Evolutionary conservation across 2,329 filamentous ascomycete genomes (phyloP), one percentile per base, ranked within the genome.

Genomic region (Hypoxylon sp.): DNA sequence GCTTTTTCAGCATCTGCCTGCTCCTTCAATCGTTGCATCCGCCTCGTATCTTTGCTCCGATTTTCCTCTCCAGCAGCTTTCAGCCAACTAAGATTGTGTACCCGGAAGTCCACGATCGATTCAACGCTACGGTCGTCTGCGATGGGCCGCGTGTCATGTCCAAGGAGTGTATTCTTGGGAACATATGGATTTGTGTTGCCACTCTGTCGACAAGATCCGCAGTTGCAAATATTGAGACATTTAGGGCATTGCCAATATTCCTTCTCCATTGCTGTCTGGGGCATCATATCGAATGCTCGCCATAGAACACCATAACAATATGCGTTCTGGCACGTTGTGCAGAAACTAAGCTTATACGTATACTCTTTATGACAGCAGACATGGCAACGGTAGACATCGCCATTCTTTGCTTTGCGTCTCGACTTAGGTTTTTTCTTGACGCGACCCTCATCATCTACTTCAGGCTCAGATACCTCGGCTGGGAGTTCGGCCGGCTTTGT

Each of bases 241-340:
- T 91, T 93, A 0, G 96, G 96, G 71, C 96, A 99, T 74, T 91
- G 87, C 95, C 96, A 99, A 51, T 90, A 84, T 70, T 90, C 87
- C 69, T 93, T 86, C 76, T 97, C 90, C 86, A 98, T 91, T 0
- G 94, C 88, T 19, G 89, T 84, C 73, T 95, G 89, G 0, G 96
- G 96, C 87, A 93, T 91, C 77, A 94, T 88, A 77, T 98, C 95
- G 75, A 97, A 97, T 0, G 93, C 94, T 60, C 96, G 87, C 80
- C 94, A 98, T 1, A 99, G 84, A 14, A 91, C 91, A n/a, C 95
- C 95, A 76, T 97, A 99, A 78, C 96, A 98, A 77, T 97, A 99
- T 0, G 88, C 89, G 60, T 92, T 85, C 11, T 86, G 84, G 75
- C 96, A 98, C 7, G 86, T 90, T 0, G 89, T 90, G 79, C 96